Conservation (phyloP, 2,329 filamentous ascomycete species). For the Sarocladium kiliense region DNA sequence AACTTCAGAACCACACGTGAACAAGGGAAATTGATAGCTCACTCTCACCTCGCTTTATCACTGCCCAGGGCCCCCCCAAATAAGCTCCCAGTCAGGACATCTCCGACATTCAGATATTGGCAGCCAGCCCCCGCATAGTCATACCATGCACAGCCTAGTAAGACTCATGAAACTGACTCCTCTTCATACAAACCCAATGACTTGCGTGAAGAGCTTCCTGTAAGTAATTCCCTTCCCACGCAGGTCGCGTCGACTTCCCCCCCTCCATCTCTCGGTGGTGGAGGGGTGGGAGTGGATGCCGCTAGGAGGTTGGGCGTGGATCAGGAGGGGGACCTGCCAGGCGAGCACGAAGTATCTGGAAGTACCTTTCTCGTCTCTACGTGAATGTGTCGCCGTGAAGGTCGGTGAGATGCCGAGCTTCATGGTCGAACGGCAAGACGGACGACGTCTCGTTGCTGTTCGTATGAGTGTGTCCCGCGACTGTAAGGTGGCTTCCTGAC, state of each 20-base stretch:
- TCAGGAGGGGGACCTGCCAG: constrained; percentile 9
- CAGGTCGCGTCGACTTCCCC: background rate
- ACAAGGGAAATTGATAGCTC: background rate
- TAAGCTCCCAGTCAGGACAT: background rate
- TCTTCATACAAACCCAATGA: background rate
- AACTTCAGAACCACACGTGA: too few relatives aligned
- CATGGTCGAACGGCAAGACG: too few relatives aligned
- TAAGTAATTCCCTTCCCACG: background rate
- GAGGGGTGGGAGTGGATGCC: constrained; percentile 2
- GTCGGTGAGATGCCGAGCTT: background rate
- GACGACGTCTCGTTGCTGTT: too few relatives aligned
- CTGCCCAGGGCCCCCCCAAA: background rate
- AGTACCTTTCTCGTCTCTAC: constrained; percentile 4
- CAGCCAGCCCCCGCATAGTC: background rate
- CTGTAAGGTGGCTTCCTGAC: too few relatives aligned
- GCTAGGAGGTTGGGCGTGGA: constrained; percentile 7
- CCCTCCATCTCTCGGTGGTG: background rate
- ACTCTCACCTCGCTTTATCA: background rate
- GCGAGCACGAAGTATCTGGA: constrained; percentile 5
- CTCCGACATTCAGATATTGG: background rate
- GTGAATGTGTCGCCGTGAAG: background rate
- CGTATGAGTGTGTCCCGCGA: too few relatives aligned
- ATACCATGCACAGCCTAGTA: background rate
- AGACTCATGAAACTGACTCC: background rate
- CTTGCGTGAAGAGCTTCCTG: background rate